A percentile compares a stretch with the other conserved stretches of the same genome.
These are phyloP conservation scores for Inga laurina DNA, from an alignment of 306 rosid genomes.

Conservation along the genomic window DNA sequence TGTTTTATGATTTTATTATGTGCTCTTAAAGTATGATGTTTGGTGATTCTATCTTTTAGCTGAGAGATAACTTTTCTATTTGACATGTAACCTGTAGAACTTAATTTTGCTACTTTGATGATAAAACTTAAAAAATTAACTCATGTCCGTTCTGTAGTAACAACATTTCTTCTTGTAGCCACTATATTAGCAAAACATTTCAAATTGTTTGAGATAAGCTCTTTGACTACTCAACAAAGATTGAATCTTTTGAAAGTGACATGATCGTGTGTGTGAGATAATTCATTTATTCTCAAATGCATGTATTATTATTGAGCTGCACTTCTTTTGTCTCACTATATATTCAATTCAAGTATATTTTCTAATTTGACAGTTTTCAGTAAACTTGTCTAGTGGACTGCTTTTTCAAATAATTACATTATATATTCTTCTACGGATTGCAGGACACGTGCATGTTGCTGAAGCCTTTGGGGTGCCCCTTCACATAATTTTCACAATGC, in stretches of 20 bases:
- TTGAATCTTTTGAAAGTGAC: not conserved
- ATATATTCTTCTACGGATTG: constrained; percentile 35
- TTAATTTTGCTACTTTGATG: constrained; percentile 1
- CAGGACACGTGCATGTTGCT: constrained; percentile 87
- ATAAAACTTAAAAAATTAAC: not conserved
- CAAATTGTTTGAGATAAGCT: not conserved
- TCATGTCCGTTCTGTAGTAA: not conserved
- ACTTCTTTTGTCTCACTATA: not conserved
- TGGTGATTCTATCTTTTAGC: constrained; percentile 17
- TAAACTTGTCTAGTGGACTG: not conserved
- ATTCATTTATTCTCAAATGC: not conserved
- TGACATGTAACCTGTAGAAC: not conserved
- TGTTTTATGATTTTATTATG: constrained; percentile 6
- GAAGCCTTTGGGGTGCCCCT: constrained; percentile 93
- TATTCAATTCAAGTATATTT: constrained; percentile 1
- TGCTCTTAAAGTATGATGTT: constrained; percentile 29
- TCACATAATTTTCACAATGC: constrained; percentile 95
- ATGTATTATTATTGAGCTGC: not conserved
- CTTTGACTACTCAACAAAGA: not conserved
- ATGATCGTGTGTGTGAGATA: not conserved
- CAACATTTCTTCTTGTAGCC: not conserved
- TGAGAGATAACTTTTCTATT: not conserved
- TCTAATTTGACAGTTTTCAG: not conserved
- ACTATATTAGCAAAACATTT: not conserved
- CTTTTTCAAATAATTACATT: constrained; percentile 1